phyloP scores from a whole-genome alignment of 352 stramenopile genomes.

The Phytophthora sp. region DNA sequence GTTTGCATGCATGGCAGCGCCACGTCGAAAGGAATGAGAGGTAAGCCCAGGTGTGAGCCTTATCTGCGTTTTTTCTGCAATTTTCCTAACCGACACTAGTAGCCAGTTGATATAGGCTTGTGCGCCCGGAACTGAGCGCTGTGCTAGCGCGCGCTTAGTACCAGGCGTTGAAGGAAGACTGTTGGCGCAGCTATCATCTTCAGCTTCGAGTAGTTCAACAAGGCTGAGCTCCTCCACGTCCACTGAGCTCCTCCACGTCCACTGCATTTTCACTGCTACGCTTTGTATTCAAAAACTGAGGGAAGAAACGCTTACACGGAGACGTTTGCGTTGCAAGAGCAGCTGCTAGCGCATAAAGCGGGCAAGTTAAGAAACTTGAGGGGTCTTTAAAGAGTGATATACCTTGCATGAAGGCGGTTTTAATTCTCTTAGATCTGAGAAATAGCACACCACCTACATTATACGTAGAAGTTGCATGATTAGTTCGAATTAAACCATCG shows the following conservation, averaged over 20 bases:
- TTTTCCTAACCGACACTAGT: too few relatives aligned
- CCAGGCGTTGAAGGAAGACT: not conserved
- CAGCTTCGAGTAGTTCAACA: constrained; percentile 9
- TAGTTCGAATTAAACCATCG: not conserved
- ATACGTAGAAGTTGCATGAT: not conserved
- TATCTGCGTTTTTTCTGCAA: not conserved
- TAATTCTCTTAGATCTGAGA: constrained; percentile 15
- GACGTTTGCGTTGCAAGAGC: constrained; percentile 5
- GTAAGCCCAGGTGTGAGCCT: not conserved
- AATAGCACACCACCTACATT: constrained; percentile 19
- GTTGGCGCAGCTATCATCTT: not conserved
- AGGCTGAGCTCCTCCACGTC: constrained; percentile 2
- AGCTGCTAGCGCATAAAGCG: constrained; percentile 8
- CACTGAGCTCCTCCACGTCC: not conserved
- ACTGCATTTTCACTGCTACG: not conserved
- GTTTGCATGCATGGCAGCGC: not conserved
- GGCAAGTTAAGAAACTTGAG: constrained; percentile 9
- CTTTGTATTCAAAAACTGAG: not conserved
- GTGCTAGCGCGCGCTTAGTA: too few relatives aligned
- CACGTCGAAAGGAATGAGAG: not conserved
- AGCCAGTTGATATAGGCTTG: not conserved
- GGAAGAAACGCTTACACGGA: constrained; percentile 1
- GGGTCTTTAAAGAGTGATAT: constrained; percentile 19
- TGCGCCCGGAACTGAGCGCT: not conserved
- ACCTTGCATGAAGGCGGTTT: constrained; percentile 2